Percentiles rank a stretch among this genome's conserved stretches.
phyloP scores from a whole-genome alignment of 2,329 filamentous ascomycete species.

The Hypoxylon rubiginosum region DNA sequence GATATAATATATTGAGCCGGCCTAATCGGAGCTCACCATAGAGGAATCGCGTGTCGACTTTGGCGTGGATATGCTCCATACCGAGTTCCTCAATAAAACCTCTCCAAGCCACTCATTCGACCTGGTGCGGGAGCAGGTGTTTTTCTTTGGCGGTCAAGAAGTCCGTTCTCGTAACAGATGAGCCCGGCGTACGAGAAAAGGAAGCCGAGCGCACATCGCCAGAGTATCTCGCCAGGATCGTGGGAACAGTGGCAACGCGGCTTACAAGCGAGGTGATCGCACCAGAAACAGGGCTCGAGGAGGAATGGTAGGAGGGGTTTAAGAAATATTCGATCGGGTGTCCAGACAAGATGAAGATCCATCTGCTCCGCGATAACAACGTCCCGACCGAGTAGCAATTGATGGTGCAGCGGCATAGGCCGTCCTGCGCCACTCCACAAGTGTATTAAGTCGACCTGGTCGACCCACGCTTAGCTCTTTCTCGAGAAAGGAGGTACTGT shows the following conservation, averaged over 20 bases:
- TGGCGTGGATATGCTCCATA: neutral
- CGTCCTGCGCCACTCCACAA: too few relatives aligned
- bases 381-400: slow-evolving; percentile 44
- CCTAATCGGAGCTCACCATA: slow-evolving; percentile 59
- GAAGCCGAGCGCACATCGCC: slow-evolving; percentile 54
- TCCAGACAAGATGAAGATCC: slow-evolving; percentile 48
- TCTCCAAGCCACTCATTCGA: slow-evolving; percentile 58
- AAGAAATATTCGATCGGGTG: slow-evolving; percentile 41
- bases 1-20: slow-evolving; percentile 58
- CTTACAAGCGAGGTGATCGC: slow-evolving; percentile 70
- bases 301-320: slow-evolving; percentile 52
- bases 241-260: slow-evolving; percentile 68
- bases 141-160: slow-evolving; percentile 54
- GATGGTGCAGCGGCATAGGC: slow-evolving; percentile 47
- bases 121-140: slow-evolving; percentile 52
- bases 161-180: slow-evolving; percentile 55
- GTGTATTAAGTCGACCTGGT: too few relatives aligned
- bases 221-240: neutral
- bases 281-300: slow-evolving; percentile 43
- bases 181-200: slow-evolving; percentile 56
- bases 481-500: slow-evolving; percentile 19
- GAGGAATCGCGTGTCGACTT: slow-evolving; percentile 55
- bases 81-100: slow-evolving; percentile 50
- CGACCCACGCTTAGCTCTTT: slow-evolving; percentile 22
- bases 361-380: slow-evolving; percentile 43